These are phyloP conservation scores for Clitopilus passeckerianus DNA, from an alignment of 768 basidiomycete species.

Conservation along the genomic window DNA sequence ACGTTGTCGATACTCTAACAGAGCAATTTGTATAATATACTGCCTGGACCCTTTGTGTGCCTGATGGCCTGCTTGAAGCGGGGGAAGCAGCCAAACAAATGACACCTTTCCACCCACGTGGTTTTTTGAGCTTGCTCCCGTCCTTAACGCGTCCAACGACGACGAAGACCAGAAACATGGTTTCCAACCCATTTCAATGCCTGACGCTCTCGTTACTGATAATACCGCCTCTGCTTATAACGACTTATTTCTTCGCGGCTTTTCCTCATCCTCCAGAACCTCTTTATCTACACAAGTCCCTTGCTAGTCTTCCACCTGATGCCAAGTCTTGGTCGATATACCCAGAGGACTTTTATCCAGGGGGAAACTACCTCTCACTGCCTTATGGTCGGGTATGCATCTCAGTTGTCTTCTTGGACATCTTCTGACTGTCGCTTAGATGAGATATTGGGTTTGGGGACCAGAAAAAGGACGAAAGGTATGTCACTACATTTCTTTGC, in stretches of 20 bases:
- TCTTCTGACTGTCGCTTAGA: conserved; percentile 27
- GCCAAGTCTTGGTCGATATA: conserved; percentile 67
- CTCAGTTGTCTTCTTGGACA: neutral
- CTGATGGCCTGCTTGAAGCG: neutral
- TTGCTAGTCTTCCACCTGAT: conserved; percentile 52
- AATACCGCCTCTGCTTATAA: conserved; percentile 55
- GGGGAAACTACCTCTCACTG: conserved; percentile 58
- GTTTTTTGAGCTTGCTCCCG: neutral
- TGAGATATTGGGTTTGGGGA: conserved; percentile 75
- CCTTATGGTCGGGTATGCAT: conserved; percentile 58
- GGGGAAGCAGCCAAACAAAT: neutral
- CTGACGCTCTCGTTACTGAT: conserved; percentile 53
- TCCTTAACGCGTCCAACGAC: neutral
- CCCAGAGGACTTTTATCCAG: conserved; percentile 62
- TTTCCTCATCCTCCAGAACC: conserved; percentile 60
- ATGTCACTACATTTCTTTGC: conserved; percentile 12
- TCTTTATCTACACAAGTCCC: conserved; percentile 47
- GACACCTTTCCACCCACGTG: neutral
- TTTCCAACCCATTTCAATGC: conserved; percentile 34
- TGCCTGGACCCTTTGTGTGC: neutral
- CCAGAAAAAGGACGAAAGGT: conserved; percentile 67
- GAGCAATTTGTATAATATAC: neutral
- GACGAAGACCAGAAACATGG: neutral
- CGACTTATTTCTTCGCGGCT: conserved; percentile 55
- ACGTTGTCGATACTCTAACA: neutral